phyloP scores from a whole-genome alignment of 2,329 filamentous ascomycete species.

The Biscogniauxia sp. region DNA sequence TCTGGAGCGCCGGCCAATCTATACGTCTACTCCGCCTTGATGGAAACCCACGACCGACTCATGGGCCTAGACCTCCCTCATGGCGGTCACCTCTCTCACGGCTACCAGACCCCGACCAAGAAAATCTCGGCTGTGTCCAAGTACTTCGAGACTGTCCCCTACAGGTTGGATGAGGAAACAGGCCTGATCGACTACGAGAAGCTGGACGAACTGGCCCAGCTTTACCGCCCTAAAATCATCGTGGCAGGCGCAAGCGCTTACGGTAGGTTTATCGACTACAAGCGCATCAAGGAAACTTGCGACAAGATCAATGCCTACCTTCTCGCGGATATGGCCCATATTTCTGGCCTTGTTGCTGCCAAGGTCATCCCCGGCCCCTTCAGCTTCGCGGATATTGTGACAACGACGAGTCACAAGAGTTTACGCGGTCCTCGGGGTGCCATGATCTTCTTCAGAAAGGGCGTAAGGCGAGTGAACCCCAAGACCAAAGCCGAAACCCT shows the following conservation, averaged over 20 bases:
- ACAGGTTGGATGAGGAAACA: constrained; percentile 85
- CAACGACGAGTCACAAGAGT: constrained; percentile 97
- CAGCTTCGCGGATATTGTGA: constrained; percentile 87
- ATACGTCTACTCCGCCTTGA: constrained; percentile 93
- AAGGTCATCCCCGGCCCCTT: constrained; percentile 91
- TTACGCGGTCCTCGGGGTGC: constrained; percentile 91
- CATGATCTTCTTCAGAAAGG: constrained; percentile 98
- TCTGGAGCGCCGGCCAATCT: constrained; percentile 74
- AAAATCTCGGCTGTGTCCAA: constrained; percentile 99
- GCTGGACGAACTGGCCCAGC: constrained; percentile 78
- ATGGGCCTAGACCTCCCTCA: constrained; percentile 98
- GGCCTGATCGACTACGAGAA: constrained; percentile 94
- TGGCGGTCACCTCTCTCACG: constrained; percentile 92
- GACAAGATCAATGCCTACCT: constrained; percentile 92
- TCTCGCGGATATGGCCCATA: constrained; percentile 94
- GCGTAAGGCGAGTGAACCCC: constrained; percentile 75
- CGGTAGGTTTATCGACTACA: constrained; percentile 93
- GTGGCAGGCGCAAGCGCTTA: constrained; percentile 95
- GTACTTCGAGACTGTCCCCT: constrained; percentile 97
- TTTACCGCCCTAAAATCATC: constrained; percentile 95
- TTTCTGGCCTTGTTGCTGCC: constrained; percentile 89
- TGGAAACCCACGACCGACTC: constrained; percentile 88
- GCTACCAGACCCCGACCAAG: constrained; percentile 90
- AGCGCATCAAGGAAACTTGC: constrained; percentile 83
- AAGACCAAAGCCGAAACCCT: constrained; percentile 83